Percentiles rank a stretch among this genome's conserved stretches.
These are phyloP conservation scores for Daucus carota DNA, from an alignment of 129 eudicot genomes.

Conservation along the genomic window DH1_v3.0 NC_030388.2:26780501-26781000, in stretches of 20 bases:
- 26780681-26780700: too few species aligned
- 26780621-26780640: too few species aligned
- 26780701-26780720: too few species aligned
- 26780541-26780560: too few species aligned
- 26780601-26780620: too few species aligned
- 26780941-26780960: constrained; percentile 96
- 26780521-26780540: too few species aligned
- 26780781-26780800: constrained; percentile 76
- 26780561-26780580: too few species aligned
- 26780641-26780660: too few species aligned
- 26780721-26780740: constrained; percentile 27
- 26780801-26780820: constrained; percentile 63
- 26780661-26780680: too few species aligned
- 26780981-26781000: constrained; percentile 73
- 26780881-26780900: constrained; percentile 54
- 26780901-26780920: constrained; percentile 84
- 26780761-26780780: constrained; percentile 51
- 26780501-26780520: not conserved
- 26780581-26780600: too few species aligned
- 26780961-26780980: constrained; percentile 64
- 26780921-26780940: constrained; percentile 75
- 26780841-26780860: constrained; percentile 80
- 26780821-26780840: constrained; percentile 61
- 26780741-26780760: constrained; percentile 93
- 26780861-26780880: constrained; percentile 46